phyloP scores from a whole-genome alignment of 495 filamentous ascomycete species.

The Extremus antarcticus region DNA sequence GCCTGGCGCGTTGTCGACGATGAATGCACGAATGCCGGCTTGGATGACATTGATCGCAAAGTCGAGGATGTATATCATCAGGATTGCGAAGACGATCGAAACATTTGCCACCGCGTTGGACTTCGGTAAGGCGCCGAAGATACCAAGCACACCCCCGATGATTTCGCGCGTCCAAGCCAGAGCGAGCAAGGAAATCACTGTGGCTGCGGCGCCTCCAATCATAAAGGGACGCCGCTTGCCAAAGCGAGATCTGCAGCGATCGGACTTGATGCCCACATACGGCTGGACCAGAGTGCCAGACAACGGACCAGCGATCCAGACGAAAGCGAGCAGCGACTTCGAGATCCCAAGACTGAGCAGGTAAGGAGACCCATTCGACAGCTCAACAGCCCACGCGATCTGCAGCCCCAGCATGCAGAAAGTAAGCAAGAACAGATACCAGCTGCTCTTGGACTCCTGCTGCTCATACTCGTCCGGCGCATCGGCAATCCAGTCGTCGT shows the following conservation, averaged over 20 bases:
- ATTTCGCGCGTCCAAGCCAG: slow-evolving; percentile 78
- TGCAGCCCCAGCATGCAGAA: slow-evolving; percentile 77
- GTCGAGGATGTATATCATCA: slow-evolving; percentile 75
- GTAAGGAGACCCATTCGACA: slow-evolving; percentile 62
- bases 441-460: slow-evolving; percentile 60
- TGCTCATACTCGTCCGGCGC: slow-evolving; percentile 26
- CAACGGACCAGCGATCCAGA: slow-evolving; percentile 88
- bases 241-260: slow-evolving; percentile 69
- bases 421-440: slow-evolving; percentile 76
- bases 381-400: slow-evolving; percentile 87
- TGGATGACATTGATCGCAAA: slow-evolving; percentile 78
- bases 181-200: slow-evolving; percentile 58
- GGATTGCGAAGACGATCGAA: slow-evolving; percentile 62
- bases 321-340: slow-evolving; percentile 84
- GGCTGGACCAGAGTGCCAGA: slow-evolving; percentile 82
- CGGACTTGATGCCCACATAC: slow-evolving; percentile 84
- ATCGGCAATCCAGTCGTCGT: slow-evolving; percentile 20
- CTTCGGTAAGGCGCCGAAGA: slow-evolving; percentile 59
- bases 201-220: slow-evolving; percentile 61
- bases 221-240: slow-evolving; percentile 87
- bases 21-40: slow-evolving; percentile 78
- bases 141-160: slow-evolving; percentile 43
- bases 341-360: slow-evolving; percentile 67
- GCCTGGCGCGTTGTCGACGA: slow-evolving; percentile 77
- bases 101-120: slow-evolving; percentile 49